phyloP scores from a whole-genome alignment of 345 rosid species.

The Populus pruinosa region DNA sequence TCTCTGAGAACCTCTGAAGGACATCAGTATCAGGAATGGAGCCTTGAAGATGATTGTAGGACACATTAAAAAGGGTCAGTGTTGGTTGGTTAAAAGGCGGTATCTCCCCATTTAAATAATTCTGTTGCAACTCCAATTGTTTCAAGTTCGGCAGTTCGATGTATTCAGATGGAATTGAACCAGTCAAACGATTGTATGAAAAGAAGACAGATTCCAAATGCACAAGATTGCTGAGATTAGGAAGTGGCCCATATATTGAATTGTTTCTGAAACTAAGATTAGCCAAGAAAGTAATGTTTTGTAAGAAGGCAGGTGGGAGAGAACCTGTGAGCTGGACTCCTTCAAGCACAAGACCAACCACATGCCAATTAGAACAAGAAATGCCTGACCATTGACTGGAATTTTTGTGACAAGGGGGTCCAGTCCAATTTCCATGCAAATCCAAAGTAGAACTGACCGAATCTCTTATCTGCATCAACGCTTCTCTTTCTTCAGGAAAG shows the following conservation, averaged over 20 bases:
- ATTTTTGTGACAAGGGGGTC: slow-evolving; percentile 43
- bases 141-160: slow-evolving; percentile 27
- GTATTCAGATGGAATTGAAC: slow-evolving; percentile 36
- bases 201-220: slow-evolving; percentile 31
- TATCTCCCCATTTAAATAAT: slow-evolving; percentile 36
- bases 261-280: slow-evolving; percentile 44
- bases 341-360: slow-evolving; percentile 41
- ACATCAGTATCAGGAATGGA: slow-evolving; percentile 36
- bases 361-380: slow-evolving; percentile 40
- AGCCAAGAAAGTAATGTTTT: slow-evolving; percentile 37
- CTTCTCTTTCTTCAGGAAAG: slow-evolving; percentile 33
- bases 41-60: slow-evolving; percentile 44
- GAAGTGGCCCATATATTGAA: slow-evolving; percentile 38
- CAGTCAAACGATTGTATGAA: slow-evolving; percentile 41
- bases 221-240: slow-evolving; percentile 32
- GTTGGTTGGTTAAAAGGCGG: slow-evolving; percentile 44
- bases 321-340: slow-evolving; percentile 41
- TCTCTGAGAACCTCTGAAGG: slow-evolving; percentile 33
- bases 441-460: slow-evolving; percentile 23
- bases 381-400: slow-evolving; percentile 47
- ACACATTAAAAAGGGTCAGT: slow-evolving; percentile 42
- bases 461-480: slow-evolving; percentile 41
- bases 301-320: slow-evolving; percentile 37
- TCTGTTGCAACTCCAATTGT: slow-evolving; percentile 42
- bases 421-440: slow-evolving; percentile 45